These are phyloP conservation scores for Wickerhamiella musiphila DNA, from an alignment of 805 yeast species.

Conservation along the genomic window DNA sequence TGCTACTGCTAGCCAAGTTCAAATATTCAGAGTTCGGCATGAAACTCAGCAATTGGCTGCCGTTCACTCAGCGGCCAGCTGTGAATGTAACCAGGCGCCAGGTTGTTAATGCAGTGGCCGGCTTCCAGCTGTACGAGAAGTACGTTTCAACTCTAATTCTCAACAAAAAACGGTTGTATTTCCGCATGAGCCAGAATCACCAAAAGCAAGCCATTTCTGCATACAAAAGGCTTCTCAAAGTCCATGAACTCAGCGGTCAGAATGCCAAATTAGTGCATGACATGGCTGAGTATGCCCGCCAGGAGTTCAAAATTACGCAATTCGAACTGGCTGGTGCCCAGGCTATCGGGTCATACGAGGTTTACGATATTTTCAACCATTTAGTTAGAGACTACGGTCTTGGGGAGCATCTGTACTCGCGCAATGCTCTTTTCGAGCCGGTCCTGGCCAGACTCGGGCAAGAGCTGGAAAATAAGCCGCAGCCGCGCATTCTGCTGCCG, in stretches of 20 bases:
- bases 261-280: constrained; percentile 34
- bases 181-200: constrained; percentile 33
- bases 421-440: constrained; percentile 37
- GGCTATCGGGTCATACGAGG: constrained; percentile 12
- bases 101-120: constrained; percentile 9
- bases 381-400: constrained; percentile 75
- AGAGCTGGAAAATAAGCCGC: constrained; percentile 9
- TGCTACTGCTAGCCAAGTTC: too few species aligned
- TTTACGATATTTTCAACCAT: constrained; percentile 44
- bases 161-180: constrained; percentile 15
- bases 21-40: too few species aligned
- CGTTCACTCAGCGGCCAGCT: too few species aligned
- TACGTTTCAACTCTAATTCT: constrained; percentile 7
- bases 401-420: constrained; percentile 30
- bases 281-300: constrained; percentile 27
- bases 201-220: constrained; percentile 40
- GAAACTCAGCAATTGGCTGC: too few species aligned
- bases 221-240: constrained; percentile 29
- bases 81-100: not conserved
- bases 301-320: constrained; percentile 23
- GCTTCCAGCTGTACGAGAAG: constrained; percentile 12
- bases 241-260: constrained; percentile 30
- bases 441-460: constrained; percentile 29
- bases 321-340: constrained; percentile 30
- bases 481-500: constrained; percentile 45